phyloP scores from a whole-genome alignment of 495 filamentous ascomycete genomes.

The Tuber indicum region DNA sequence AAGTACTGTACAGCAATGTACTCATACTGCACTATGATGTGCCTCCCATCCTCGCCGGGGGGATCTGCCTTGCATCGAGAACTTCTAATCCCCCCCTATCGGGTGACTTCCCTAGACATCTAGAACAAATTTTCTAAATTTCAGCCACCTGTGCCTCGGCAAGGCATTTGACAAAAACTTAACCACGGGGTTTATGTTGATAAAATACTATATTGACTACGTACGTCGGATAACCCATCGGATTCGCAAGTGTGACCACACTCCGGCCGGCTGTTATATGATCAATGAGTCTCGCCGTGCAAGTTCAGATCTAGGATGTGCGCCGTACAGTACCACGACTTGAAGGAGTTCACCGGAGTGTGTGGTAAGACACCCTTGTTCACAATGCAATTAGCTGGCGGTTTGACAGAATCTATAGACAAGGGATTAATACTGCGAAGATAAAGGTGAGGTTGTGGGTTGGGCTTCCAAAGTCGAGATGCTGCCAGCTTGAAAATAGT shows the following conservation, averaged over 20 bases:
- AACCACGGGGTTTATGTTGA: neutral
- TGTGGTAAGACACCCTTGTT: too few species aligned
- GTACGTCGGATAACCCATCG: neutral
- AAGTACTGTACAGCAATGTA: too few species aligned
- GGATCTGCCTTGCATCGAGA: accelerated
- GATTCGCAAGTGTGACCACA: neutral
- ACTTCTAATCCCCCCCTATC: neutral
- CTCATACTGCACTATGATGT: too few species aligned
- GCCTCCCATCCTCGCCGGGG: too few species aligned
- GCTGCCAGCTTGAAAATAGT: too few species aligned
- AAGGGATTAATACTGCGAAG: too few species aligned
- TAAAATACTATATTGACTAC: neutral
- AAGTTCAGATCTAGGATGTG: neutral
- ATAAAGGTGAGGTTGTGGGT: too few species aligned
- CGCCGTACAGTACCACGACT: too few species aligned
- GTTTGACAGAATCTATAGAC: too few species aligned
- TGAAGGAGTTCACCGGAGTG: too few species aligned
- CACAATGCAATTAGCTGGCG: too few species aligned
- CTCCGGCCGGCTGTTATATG: neutral
- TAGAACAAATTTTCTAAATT: neutral
- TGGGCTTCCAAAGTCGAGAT: too few species aligned
- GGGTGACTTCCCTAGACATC: neutral
- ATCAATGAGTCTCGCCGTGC: neutral
- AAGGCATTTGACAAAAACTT: neutral
- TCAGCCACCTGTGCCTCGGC: neutral